A percentile compares a stretch with the other conserved stretches of the same genome.
phyloP scores from a whole-genome alignment of 371 early-diverging fungal genomes.

The Saksenaea vasiformis region DNA sequence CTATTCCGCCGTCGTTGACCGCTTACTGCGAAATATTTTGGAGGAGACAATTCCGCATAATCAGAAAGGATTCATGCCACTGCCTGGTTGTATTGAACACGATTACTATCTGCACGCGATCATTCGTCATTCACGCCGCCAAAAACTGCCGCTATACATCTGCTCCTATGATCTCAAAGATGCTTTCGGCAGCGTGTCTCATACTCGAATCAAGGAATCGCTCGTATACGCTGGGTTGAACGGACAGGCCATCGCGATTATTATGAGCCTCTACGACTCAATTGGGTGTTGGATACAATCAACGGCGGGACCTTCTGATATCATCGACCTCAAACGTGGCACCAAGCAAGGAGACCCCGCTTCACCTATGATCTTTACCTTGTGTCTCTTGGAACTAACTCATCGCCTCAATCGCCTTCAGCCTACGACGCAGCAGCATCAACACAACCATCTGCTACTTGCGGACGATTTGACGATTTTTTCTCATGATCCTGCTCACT shows the following conservation, averaged over 20 bases:
- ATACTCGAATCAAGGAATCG: neutral
- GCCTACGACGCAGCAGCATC: neutral
- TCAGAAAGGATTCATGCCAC: constrained; percentile 6
- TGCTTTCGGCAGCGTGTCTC: neutral
- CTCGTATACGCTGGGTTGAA: too few relatives aligned
- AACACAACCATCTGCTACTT: neutral
- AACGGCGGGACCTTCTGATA: neutral
- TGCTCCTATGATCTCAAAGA: constrained; percentile 3
- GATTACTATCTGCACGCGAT: constrained; percentile 8
- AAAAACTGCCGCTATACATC: constrained; percentile 5
- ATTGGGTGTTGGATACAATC: neutral
- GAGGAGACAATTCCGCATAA: neutral
- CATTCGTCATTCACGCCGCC: constrained; percentile 6
- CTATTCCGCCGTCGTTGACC: neutral
- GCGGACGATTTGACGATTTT: neutral
- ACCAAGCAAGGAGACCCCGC: neutral
- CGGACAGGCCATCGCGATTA: neutral
- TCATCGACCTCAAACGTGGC: neutral
- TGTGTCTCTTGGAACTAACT: neutral
- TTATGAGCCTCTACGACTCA: neutral
- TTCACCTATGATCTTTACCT: neutral
- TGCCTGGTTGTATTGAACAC: constrained; percentile 6
- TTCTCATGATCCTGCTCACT: neutral
- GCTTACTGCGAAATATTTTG: neutral
- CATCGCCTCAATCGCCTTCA: neutral